Evolutionary conservation across 2,329 filamentous ascomycete genomes (phyloP).

Genomic region (Acrodontium crateriforme): DNA sequence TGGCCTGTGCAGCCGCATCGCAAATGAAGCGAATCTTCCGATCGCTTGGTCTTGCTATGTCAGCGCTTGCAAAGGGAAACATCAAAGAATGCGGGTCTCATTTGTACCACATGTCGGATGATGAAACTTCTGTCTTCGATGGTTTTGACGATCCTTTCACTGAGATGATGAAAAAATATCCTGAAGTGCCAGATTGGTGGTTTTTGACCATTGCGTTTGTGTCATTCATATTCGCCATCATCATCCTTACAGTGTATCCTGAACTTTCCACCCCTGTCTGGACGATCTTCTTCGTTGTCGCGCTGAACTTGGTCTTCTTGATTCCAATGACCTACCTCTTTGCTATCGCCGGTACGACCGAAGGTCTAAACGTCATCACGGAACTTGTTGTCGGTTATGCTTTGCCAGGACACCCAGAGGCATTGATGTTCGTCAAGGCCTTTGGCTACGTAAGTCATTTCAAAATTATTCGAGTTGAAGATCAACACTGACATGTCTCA

Average conservation of each 20-base stretch:
- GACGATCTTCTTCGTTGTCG: slow-evolving; percentile 16
- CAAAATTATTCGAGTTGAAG: too few species aligned
- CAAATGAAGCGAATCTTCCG: slow-evolving; percentile 1
- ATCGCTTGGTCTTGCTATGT: too few species aligned
- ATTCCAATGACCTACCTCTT: slow-evolving; percentile 3
- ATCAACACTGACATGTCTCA: too few species aligned
- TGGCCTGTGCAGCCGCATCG: slow-evolving; percentile 1
- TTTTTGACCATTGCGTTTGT: slow-evolving; percentile 27
- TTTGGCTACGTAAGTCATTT: too few species aligned
- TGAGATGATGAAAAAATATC: slow-evolving; percentile 30
- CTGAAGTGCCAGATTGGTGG: slow-evolving; percentile 39
- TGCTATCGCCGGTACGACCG: slow-evolving; percentile 2
- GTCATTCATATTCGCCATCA: slow-evolving; percentile 23
- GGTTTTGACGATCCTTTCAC: slow-evolving; percentile 3
- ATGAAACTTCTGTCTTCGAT: slow-evolving; percentile 3
- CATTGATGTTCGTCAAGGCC: slow-evolving; percentile 21
- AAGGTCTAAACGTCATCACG: slow-evolving; percentile 24
- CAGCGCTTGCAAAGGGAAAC: not conserved
- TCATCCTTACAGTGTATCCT: slow-evolving; percentile 14
- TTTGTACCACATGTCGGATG: slow-evolving; percentile 2
- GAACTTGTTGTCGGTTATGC: slow-evolving; percentile 40
- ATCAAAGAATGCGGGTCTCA: slow-evolving; percentile 1
- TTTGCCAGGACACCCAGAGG: slow-evolving; percentile 25
- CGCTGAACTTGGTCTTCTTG: slow-evolving; percentile 21
- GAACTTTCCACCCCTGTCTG: slow-evolving; percentile 9